These are phyloP conservation scores for Hebeloma cylindrosporum DNA, from an alignment of 768 basidiomycete species.

Conservation along the genomic window DNA sequence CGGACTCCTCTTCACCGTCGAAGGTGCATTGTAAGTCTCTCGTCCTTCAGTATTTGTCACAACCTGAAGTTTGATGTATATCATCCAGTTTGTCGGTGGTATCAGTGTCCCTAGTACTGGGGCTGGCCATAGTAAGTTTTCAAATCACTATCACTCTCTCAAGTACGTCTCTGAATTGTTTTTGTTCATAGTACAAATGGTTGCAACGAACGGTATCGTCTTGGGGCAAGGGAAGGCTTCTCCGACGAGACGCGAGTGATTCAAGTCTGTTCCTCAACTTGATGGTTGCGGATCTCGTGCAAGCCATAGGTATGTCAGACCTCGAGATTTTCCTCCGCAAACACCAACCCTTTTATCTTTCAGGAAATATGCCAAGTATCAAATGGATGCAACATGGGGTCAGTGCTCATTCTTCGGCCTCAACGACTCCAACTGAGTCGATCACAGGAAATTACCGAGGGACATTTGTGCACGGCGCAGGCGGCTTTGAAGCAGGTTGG, in stretches of 20 bases:
- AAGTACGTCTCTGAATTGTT: background rate
- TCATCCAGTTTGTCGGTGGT: constrained; percentile 19
- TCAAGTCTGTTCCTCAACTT: constrained; percentile 47
- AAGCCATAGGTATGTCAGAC: constrained; percentile 39
- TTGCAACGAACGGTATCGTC: constrained; percentile 15
- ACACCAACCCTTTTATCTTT: background rate
- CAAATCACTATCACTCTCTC: background rate
- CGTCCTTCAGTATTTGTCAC: background rate
- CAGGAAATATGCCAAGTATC: constrained; percentile 43
- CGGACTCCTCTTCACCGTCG: constrained; percentile 23
- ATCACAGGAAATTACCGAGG: constrained; percentile 31
- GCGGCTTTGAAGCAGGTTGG: constrained; percentile 47
- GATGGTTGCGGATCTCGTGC: constrained; percentile 47
- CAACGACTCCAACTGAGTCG: background rate
- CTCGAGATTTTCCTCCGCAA: background rate
- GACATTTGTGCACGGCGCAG: constrained; percentile 44
- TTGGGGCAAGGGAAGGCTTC: constrained; percentile 9
- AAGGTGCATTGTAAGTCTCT: constrained; percentile 19
- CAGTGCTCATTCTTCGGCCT: constrained; percentile 5
- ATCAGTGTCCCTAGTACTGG: constrained; percentile 22
- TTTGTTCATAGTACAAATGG: constrained; percentile 19
- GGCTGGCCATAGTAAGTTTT: constrained; percentile 25
- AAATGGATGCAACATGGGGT: constrained; percentile 41
- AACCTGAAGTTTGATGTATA: background rate
- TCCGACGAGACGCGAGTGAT: constrained; percentile 28